phyloP scores from a whole-genome alignment of 768 basidiomycete genomes.

The Hortiboletus flavorubellus region DNA sequence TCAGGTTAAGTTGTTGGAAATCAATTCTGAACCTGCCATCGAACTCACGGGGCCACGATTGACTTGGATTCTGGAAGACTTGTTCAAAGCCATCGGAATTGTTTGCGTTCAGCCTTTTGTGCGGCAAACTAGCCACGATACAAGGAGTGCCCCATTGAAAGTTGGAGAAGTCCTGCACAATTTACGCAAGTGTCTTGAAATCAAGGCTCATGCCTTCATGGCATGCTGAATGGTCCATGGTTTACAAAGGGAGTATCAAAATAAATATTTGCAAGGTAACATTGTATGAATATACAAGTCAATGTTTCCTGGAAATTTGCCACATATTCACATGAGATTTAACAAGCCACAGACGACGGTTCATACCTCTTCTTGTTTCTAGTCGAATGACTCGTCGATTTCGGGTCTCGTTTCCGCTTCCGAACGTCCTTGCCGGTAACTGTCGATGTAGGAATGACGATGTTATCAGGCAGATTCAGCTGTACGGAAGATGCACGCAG shows the following conservation, averaged over 20 bases:
- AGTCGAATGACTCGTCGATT: not conserved
- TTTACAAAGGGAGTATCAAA: not conserved
- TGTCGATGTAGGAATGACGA: not conserved
- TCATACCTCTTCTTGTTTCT: constrained; percentile 11
- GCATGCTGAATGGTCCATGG: constrained; percentile 1
- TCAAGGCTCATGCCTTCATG: constrained; percentile 40
- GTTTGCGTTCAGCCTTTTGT: constrained; percentile 68
- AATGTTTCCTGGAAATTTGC: constrained; percentile 9
- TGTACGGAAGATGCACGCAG: not conserved
- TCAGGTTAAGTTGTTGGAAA: constrained; percentile 76
- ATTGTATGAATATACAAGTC: not conserved
- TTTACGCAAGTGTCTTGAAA: constrained; percentile 67
- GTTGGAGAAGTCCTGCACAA: constrained; percentile 52
- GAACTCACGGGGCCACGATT: constrained; percentile 86
- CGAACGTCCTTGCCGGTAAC: not conserved
- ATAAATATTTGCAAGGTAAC: not conserved
- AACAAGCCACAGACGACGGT: not conserved
- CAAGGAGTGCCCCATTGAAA: constrained; percentile 35
- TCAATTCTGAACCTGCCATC: constrained; percentile 96
- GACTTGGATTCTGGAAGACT: constrained; percentile 73
- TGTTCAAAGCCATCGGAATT: constrained; percentile 69
- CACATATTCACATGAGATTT: not conserved
- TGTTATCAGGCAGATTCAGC: not conserved
- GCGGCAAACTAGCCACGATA: not conserved
- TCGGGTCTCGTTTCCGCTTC: constrained; percentile 16